Percentiles rank a stretch among this genome's conserved stretches.
Evolutionary conservation across 2,329 filamentous ascomycete species (phyloP).

Genomic region (Phialocephala sp.): DNA sequence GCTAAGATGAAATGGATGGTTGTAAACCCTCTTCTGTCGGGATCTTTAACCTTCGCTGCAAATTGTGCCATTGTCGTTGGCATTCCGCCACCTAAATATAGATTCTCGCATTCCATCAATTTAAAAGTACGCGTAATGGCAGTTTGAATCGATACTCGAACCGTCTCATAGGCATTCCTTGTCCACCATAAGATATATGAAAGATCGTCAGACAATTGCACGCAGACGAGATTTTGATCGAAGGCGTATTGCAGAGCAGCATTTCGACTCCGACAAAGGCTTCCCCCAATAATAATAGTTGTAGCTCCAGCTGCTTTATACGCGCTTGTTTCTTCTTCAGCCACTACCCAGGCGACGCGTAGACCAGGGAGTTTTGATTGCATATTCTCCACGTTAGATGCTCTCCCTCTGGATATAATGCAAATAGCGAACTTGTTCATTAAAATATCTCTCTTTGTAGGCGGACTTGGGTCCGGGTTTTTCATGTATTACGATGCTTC

Average conservation of each 20-base stretch:
- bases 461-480: neutral
- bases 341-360: neutral
- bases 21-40: neutral
- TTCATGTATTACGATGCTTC: neutral
- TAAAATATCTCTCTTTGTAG: neutral
- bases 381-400: slow-evolving; percentile 1
- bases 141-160: neutral
- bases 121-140: neutral
- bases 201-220: slow-evolving; percentile 10
- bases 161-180: neutral
- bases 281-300: neutral
- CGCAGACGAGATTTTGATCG: slow-evolving; percentile 3
- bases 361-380: neutral
- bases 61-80: neutral
- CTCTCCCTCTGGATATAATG: slow-evolving; percentile 7
- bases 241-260: slow-evolving; percentile 1
- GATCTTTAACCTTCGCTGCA: neutral
- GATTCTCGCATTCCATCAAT: neutral
- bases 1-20: neutral
- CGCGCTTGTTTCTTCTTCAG: neutral
- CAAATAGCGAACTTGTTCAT: slow-evolving; percentile 1
- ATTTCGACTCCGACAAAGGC: neutral
- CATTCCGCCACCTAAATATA: slow-evolving; percentile 13
- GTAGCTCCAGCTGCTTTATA: neutral
- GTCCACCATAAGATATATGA: slow-evolving; percentile 1